Conservation (phyloP, 257 asterid species). For the Nicotiana attenuata region DNA sequence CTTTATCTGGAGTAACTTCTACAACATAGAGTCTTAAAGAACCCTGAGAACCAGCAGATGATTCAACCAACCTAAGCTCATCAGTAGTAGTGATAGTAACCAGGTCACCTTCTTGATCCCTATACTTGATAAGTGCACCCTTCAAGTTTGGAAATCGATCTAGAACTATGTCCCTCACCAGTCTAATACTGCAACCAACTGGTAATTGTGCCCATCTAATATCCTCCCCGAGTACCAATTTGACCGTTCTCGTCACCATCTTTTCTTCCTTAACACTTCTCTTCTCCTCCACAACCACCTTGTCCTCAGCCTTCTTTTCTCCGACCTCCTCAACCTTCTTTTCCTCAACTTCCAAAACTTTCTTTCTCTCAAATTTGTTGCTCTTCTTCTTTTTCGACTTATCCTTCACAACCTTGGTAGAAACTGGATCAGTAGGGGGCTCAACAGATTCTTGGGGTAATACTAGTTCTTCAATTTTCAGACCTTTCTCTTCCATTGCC, state of each 20-base stretch:
- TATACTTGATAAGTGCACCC: constrained; percentile 81
- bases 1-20: constrained; percentile 76
- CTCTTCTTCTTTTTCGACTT: constrained; percentile 59
- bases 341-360: constrained; percentile 28
- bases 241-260: constrained; percentile 52
- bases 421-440: constrained; percentile 27
- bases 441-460: constrained; percentile 33
- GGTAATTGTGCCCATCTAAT: constrained; percentile 87
- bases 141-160: constrained; percentile 70
- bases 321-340: constrained; percentile 44
- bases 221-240: constrained; percentile 76
- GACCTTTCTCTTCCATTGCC: constrained; percentile 46
- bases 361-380: constrained; percentile 25
- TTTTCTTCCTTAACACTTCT: constrained; percentile 64
- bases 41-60: constrained; percentile 63
- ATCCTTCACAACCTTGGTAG: constrained; percentile 38
- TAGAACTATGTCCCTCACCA: constrained; percentile 62
- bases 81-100: constrained; percentile 80
- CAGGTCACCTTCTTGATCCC: constrained; percentile 90
- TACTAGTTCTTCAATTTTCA: constrained; percentile 39
- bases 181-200: constrained; percentile 49
- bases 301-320: constrained; percentile 56
- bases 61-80: constrained; percentile 85
- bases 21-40: constrained; percentile 62
- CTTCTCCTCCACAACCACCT: constrained; percentile 66